Evolutionary conservation across 768 basidiomycete species (phyloP).

Genomic region (Pleurotus eryngii): DNA sequence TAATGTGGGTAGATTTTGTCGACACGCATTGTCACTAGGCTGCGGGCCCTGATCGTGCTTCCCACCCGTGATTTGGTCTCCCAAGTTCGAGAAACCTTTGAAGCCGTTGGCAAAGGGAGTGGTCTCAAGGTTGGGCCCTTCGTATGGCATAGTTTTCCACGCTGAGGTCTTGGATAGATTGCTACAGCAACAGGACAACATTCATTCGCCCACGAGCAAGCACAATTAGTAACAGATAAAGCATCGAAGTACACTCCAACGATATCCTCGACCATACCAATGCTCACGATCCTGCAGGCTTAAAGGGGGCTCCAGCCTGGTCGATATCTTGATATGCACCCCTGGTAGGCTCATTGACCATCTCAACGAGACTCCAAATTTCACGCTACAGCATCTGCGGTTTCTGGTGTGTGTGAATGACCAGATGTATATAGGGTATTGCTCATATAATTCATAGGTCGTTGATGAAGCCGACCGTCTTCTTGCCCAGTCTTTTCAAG

Average conservation of each 20-base stretch:
- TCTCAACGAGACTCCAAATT: conserved; percentile 81
- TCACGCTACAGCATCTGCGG: conserved; percentile 91
- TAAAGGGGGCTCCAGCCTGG: conserved; percentile 82
- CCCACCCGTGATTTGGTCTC: conserved; percentile 92
- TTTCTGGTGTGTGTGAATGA: conserved; percentile 63
- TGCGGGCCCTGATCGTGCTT: conserved; percentile 85
- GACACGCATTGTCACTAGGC: conserved; percentile 69
- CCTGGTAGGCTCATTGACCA: conserved; percentile 96
- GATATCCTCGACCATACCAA: not conserved
- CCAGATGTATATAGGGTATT: not conserved
- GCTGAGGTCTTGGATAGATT: conserved; percentile 34
- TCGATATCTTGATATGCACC: conserved; percentile 94
- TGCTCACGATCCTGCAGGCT: conserved; percentile 41
- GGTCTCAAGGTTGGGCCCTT: conserved; percentile 66
- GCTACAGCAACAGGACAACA: conserved; percentile 92
- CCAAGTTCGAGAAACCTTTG: conserved; percentile 93
- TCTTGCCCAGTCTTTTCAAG: conserved; percentile 92
- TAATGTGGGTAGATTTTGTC: conserved; percentile 48
- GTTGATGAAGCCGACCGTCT: conserved; percentile 99
- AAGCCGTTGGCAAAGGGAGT: conserved; percentile 78
- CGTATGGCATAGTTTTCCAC: not conserved
- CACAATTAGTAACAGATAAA: conserved; percentile 66
- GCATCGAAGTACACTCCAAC: conserved; percentile 40
- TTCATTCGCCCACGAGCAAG: conserved; percentile 90
- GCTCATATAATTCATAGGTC: conserved; percentile 48